phyloP scores from a whole-genome alignment of 2,329 filamentous ascomycete genomes.

The Penicillium brasilianum region DNA sequence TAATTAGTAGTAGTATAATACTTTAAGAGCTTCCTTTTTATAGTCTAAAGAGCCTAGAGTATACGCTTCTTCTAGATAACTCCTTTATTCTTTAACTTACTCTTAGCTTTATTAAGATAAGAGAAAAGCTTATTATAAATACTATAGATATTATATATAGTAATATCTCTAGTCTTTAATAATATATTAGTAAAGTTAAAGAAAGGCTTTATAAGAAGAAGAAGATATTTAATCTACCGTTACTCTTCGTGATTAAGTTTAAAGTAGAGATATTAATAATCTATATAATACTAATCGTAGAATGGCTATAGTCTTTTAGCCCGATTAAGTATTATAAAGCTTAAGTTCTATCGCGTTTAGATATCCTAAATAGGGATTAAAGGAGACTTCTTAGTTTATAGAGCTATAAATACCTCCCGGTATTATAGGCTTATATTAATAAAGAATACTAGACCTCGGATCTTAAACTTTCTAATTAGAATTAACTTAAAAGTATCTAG shows the following conservation, averaged over 20 bases:
- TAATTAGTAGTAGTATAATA: neutral
- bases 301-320: neutral
- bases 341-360: neutral
- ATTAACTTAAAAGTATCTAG: neutral
- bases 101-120: neutral
- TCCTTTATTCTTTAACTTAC: neutral
- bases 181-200: neutral
- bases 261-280: neutral
- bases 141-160: neutral
- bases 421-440: constrained; percentile 8
- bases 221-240: neutral
- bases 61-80: neutral
- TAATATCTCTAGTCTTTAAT: neutral
- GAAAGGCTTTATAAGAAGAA: neutral
- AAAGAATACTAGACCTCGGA: constrained; percentile 7
- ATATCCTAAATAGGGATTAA: constrained; percentile 3
- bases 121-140: neutral
- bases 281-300: neutral
- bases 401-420: neutral
- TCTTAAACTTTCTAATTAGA: neutral
- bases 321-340: neutral
- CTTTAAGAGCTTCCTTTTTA: neutral
- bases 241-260: neutral
- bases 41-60: neutral
- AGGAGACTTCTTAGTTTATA: neutral